Evolutionary conservation across 129 eudicot species (phyloP), one percentile per base, ranked within the genome.

Genomic region (Centaurea solstitialis): DNA sequence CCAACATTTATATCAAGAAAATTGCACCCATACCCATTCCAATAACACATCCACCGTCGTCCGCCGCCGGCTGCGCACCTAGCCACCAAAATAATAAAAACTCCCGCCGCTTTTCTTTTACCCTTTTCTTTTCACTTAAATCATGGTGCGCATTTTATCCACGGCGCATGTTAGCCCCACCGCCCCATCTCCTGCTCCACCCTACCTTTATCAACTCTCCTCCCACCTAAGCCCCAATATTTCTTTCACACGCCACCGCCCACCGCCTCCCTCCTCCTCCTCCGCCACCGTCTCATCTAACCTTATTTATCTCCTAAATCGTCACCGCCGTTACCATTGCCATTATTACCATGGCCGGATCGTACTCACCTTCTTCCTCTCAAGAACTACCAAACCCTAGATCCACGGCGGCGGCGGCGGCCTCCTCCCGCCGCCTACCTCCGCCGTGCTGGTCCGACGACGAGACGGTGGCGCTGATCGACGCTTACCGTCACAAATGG

Each of bases 381-480:
- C 87, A 73, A 57, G 67, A 50, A 43, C 77, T 68, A 10, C 26
- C 72, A 67, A 65, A 40, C 66, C 23, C 72, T 15, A 15, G 43
- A 1, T 76, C 81, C 6, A 66, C 79, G 30, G 30, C 85, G 13
- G 10, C 79, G 30, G 30, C 85, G 13, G 10, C 87, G 24, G 41
- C 76, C 38, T 62, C 30, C 30, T 26, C 98, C 17, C 92, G 97
- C 76, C 91, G 97, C 20, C 78, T 91, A 0, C 99, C 99, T 3
- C 98, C 94, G 3, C 99, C 98, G 0, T 95, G 99, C 84, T 95
- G 99, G 99, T 87, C 99, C 3, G 87, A 86, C 70, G 97, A 89
- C 1, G 98, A 95, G 73, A 95, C 98, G 4, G 81, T 88, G 3
- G 94, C 99, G 7, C 83, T 95, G 1, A 90, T 95, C 78, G 88